These are phyloP conservation scores for Scheffersomyces segobiensis DNA, from an alignment of 1,139 yeast genomes.

Conservation along the genomic window DNA sequence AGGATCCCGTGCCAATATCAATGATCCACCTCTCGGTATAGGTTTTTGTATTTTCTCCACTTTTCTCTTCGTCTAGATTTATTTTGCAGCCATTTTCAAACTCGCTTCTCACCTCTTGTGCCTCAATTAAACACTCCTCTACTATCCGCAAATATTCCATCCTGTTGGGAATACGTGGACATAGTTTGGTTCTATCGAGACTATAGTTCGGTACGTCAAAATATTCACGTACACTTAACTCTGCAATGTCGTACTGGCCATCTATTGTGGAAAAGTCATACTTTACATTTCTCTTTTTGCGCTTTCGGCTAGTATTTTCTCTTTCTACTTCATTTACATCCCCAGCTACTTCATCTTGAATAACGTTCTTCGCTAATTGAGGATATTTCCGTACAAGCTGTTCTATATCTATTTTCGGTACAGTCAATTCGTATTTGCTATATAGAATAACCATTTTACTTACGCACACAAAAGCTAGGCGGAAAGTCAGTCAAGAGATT, in stretches of 20 bases:
- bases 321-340: neutral
- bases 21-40: conserved; percentile 9
- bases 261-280: conserved; percentile 13
- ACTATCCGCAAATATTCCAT: conserved; percentile 17
- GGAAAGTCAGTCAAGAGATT: neutral
- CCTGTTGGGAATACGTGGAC: conserved; percentile 23
- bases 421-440: neutral
- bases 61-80: conserved; percentile 7
- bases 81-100: conserved; percentile 5
- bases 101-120: conserved; percentile 7
- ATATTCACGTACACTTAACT: conserved; percentile 14
- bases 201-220: conserved; percentile 12
- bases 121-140: conserved; percentile 11
- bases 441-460: neutral
- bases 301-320: neutral
- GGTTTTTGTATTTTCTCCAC: neutral
- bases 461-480: neutral
- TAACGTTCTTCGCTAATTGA: conserved; percentile 2
- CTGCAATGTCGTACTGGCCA: conserved; percentile 18
- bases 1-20: conserved; percentile 26
- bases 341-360: neutral
- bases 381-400: conserved; percentile 9
- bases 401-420: conserved; percentile 8
- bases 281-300: neutral
- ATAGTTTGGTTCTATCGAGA: conserved; percentile 15